Conservation (phyloP, 345 rosid species). For the Fremontodendron californicum region DNA sequence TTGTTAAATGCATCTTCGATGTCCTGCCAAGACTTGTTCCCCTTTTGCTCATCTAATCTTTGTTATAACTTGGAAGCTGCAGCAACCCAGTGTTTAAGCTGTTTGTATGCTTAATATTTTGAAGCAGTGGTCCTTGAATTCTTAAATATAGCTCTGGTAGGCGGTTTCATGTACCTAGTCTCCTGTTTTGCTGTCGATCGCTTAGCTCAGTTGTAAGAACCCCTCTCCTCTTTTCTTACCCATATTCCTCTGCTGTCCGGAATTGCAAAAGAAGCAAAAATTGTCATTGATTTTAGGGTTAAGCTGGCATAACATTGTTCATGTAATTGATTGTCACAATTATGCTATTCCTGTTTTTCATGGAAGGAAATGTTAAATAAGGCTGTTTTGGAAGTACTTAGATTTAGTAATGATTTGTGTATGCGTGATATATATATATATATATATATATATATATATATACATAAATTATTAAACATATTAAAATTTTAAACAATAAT, state of each 20-base stretch:
- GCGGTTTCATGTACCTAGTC: not conserved
- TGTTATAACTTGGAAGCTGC: not conserved
- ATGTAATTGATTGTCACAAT: not conserved
- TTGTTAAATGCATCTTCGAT: not conserved
- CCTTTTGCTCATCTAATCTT: not conserved
- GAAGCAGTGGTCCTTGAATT: not conserved
- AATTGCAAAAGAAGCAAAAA: not conserved
- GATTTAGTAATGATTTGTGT: too few species aligned
- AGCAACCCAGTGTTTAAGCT: not conserved
- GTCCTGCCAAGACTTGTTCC: not conserved
- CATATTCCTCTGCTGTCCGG: not conserved
- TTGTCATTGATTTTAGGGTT: not conserved
- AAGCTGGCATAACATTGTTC: not conserved
- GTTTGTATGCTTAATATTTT: not conserved
- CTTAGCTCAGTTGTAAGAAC: not conserved
- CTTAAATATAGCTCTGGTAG: not conserved
- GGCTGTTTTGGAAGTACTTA: too few species aligned
- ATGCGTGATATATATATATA: too few species aligned
- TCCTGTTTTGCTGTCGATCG: not conserved
- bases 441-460: too few species aligned
- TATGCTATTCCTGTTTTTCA: not conserved
- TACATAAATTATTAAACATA: too few species aligned
- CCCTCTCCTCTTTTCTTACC: not conserved
- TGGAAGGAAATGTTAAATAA: not conserved
- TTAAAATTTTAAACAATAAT: too few species aligned